Evolutionary conservation across 352 stramenopile species (phyloP).

Genomic region (Phytophthora aleatoria): DNA sequence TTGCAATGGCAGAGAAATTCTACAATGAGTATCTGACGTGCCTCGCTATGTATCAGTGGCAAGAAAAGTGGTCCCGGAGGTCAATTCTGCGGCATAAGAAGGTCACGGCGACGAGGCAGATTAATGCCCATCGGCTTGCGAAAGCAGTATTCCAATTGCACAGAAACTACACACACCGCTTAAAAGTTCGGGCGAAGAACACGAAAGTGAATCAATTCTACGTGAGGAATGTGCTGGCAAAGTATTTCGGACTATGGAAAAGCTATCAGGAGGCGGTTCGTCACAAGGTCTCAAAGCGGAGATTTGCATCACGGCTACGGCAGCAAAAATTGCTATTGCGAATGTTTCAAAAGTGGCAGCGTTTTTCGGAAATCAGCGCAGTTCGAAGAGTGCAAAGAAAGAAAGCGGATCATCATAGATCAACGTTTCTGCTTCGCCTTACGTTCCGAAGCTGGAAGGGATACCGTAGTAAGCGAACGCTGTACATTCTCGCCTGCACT

Average conservation of each 20-base stretch:
- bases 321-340: conserved; percentile 15
- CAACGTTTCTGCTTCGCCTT: conserved; percentile 3
- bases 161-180: not conserved
- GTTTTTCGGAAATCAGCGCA: not conserved
- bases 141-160: conserved; percentile 20
- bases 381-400: not conserved
- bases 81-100: conserved; percentile 13
- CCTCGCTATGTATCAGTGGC: conserved; percentile 37
- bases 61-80: conserved; percentile 27
- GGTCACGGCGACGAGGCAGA: not conserved
- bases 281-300: conserved; percentile 17
- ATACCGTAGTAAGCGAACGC: conserved; percentile 28
- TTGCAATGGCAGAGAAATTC: conserved; percentile 25
- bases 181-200: conserved; percentile 4
- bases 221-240: not conserved
- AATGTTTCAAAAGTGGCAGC: conserved; percentile 23
- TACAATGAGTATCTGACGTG: conserved; percentile 36
- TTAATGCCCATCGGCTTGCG: conserved; percentile 16
- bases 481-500: conserved; percentile 19
- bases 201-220: conserved; percentile 4
- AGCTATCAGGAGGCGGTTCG: conserved; percentile 7
- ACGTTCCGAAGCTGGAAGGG: conserved; percentile 23
- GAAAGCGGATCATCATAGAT: conserved; percentile 7
- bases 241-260: conserved; percentile 18
- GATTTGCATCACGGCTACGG: not conserved